Evolutionary conservation across 306 rosid species (phyloP).

Genomic region (Cicer bijugum): DNA sequence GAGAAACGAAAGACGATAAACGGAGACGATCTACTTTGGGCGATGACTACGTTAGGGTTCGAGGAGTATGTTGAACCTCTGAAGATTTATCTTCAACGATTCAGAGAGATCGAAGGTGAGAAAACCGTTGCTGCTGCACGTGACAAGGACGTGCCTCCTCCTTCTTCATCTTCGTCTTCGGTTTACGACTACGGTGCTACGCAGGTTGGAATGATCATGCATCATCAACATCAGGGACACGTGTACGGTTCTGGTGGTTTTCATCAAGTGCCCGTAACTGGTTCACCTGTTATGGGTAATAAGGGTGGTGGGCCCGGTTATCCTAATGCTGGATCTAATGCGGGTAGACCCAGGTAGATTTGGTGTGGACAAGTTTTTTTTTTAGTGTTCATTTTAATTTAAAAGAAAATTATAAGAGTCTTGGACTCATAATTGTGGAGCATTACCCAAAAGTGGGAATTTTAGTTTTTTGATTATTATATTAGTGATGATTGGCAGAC

Average conservation of each 20-base stretch:
- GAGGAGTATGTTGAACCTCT: slow-evolving; percentile 89
- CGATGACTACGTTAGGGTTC: slow-evolving; percentile 85
- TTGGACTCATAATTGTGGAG: background rate
- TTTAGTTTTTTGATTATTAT: background rate
- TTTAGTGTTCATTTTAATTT: no score
- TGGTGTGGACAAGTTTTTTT: slow-evolving; percentile 1
- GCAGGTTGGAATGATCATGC: slow-evolving; percentile 52
- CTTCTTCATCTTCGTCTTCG: slow-evolving; percentile 4
- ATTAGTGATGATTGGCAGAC: background rate
- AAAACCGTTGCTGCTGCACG: slow-evolving; percentile 68
- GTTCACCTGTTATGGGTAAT: slow-evolving; percentile 43
- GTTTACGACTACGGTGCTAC: slow-evolving; percentile 48
- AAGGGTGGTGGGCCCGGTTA: slow-evolving; percentile 58
- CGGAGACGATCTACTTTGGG: slow-evolving; percentile 93
- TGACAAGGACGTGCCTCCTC: slow-evolving; percentile 53
- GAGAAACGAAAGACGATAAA: slow-evolving; percentile 93
- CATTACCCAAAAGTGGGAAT: background rate
- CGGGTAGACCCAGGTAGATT: slow-evolving; percentile 52
- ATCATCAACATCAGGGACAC: slow-evolving; percentile 35
- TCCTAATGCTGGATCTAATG: slow-evolving; percentile 51
- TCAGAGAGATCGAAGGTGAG: slow-evolving; percentile 84
- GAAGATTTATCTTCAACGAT: slow-evolving; percentile 75
- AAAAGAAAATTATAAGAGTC: background rate
- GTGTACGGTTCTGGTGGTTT: slow-evolving; percentile 29
- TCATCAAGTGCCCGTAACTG: slow-evolving; percentile 29